Conservation (phyloP, 257 asterid genomes). For the Ballota nigra region DNA sequence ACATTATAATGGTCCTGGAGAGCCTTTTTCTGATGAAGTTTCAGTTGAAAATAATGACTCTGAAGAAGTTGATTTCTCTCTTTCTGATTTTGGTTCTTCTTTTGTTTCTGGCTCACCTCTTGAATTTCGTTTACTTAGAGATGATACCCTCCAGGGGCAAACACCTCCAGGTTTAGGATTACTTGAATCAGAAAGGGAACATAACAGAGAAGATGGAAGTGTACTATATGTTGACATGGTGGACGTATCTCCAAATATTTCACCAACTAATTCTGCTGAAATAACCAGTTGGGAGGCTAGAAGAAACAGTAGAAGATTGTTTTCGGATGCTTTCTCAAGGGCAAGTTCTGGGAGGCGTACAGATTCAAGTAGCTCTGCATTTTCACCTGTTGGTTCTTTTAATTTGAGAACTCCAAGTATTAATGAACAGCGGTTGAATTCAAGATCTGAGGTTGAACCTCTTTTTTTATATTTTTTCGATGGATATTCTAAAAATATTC, state of each 20-base stretch:
- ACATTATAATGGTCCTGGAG: slow-evolving; percentile 31
- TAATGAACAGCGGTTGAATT: slow-evolving; percentile 51
- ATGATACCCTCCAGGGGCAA: slow-evolving; percentile 35
- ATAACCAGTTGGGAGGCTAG: slow-evolving; percentile 53
- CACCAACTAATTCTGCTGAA: slow-evolving; percentile 54
- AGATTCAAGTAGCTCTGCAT: slow-evolving; percentile 42
- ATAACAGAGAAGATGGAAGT: slow-evolving; percentile 43
- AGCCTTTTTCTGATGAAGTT: slow-evolving; percentile 46
- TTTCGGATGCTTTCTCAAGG: slow-evolving; percentile 87
- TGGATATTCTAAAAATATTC: not conserved
- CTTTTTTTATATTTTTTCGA: not conserved
- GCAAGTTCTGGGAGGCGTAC: slow-evolving; percentile 63
- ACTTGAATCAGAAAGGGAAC: slow-evolving; percentile 61
- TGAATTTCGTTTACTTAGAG: slow-evolving; percentile 35
- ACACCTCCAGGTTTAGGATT: slow-evolving; percentile 50
- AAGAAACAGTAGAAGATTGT: slow-evolving; percentile 76
- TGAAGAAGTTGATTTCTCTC: slow-evolving; percentile 49
- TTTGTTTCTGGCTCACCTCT: slow-evolving; percentile 45
- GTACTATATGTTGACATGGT: slow-evolving; percentile 52
- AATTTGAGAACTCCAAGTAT: slow-evolving; percentile 37
- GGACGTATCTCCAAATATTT: slow-evolving; percentile 46
- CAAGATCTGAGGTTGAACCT: slow-evolving; percentile 78
- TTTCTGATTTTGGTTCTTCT: slow-evolving; percentile 56
- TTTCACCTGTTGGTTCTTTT: slow-evolving; percentile 53
- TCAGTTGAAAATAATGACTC: slow-evolving; percentile 51